Conservation (phyloP, 768 basidiomycete genomes). For the Leccinum broughii region DNA sequence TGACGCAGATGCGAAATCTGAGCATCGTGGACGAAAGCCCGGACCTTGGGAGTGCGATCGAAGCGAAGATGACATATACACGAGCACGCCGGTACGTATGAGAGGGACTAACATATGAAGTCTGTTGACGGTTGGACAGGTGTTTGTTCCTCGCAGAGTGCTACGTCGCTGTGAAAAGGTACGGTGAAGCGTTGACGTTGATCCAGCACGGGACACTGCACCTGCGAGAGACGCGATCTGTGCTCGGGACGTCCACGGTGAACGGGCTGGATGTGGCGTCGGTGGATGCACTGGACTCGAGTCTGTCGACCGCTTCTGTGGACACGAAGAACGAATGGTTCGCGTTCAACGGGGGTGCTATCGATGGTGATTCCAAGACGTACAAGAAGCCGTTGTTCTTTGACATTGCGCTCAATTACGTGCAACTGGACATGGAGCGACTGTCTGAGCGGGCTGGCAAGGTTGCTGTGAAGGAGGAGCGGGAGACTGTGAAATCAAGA, state of each 20-base stretch:
- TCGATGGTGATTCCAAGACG: conserved; percentile 43
- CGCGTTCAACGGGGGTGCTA: conserved; percentile 67
- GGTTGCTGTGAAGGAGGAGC: conserved; percentile 25
- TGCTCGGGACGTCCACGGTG: too few species aligned
- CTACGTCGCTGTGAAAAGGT: conserved; percentile 68
- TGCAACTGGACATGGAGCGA: conserved; percentile 80
- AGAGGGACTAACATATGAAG: background rate
- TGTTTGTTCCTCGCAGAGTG: conserved; percentile 76
- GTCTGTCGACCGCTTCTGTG: conserved; percentile 46
- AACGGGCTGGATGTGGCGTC: too few species aligned
- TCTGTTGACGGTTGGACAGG: conserved; percentile 37
- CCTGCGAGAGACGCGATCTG: too few species aligned
- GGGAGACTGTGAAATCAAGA: conserved; percentile 47
- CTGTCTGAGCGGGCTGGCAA: conserved; percentile 73
- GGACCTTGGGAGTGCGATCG: conserved; percentile 75
- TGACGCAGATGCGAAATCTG: conserved; percentile 80
- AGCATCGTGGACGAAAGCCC: conserved; percentile 88
- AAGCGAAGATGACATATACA: conserved; percentile 71
- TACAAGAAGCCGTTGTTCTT: conserved; percentile 90
- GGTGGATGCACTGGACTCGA: conserved; percentile 45
- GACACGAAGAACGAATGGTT: conserved; percentile 78
- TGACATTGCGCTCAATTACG: conserved; percentile 92
- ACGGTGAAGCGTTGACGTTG: conserved; percentile 70
- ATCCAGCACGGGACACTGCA: conserved; percentile 54
- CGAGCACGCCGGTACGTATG: conserved; percentile 68